A percentile compares a stretch with the other conserved stretches of the same genome.
Evolutionary conservation across 805 yeast genomes (phyloP).

Genomic region (Kodamaea kaohsiungensis): DNA sequence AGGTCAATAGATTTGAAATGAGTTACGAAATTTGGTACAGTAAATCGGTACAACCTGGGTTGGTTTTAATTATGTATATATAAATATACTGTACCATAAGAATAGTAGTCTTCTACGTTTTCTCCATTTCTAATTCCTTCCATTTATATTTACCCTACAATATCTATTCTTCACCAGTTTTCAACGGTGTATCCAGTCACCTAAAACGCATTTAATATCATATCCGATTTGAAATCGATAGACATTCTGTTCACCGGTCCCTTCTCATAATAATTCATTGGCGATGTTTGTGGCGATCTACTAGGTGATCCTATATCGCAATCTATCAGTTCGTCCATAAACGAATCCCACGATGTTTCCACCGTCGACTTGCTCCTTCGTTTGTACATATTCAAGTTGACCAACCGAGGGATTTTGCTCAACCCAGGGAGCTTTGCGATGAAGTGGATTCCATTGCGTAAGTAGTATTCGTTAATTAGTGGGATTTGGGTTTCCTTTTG

Average conservation of each 20-base stretch:
- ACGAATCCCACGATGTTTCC: conserved; percentile 9
- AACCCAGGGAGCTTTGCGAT: conserved; percentile 22
- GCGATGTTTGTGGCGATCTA: conserved; percentile 6
- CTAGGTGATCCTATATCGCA: background rate
- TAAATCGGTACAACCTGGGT: no score
- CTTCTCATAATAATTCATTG: conserved; percentile 6
- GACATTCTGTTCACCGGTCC: conserved; percentile 2
- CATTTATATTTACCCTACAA: conserved; percentile 1
- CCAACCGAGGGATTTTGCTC: conserved; percentile 29
- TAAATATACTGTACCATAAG: no score
- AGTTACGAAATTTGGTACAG: no score
- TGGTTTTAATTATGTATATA: background rate
- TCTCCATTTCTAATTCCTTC: background rate
- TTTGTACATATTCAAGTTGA: conserved; percentile 31
- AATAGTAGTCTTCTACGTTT: background rate
- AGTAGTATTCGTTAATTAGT: background rate
- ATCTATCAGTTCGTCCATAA: conserved; percentile 8
- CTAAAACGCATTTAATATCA: conserved; percentile 4
- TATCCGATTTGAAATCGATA: conserved; percentile 5
- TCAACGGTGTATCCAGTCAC: background rate
- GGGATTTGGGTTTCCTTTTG: conserved; percentile 9
- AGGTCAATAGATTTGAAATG: no score
- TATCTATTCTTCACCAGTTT: background rate
- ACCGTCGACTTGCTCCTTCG: conserved; percentile 17
- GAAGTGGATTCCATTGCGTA: conserved; percentile 20